These are phyloP conservation scores for Gymnopus androsaceus DNA, from an alignment of 1,284 basidiomycete genomes.

Conservation along the genomic window DNA sequence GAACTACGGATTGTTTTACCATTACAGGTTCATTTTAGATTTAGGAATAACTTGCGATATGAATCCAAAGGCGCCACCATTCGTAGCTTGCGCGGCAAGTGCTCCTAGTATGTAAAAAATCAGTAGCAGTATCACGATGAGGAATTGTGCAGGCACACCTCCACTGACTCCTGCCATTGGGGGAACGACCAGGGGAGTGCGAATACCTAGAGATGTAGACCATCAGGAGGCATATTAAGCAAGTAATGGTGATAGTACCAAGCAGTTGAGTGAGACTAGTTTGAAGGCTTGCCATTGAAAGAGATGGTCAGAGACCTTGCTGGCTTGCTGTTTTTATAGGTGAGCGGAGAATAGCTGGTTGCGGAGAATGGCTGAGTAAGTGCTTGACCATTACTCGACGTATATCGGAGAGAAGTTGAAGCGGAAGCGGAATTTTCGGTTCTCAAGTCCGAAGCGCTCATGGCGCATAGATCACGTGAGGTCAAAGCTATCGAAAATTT, in stretches of 20 bases:
- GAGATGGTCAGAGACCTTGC: no score
- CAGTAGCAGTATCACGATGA: no score
- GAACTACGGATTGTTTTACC: conserved; percentile 13
- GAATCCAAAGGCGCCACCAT: conserved; percentile 74
- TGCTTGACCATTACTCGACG: no score
- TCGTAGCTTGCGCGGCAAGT: conserved; percentile 62
- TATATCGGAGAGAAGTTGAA: no score
- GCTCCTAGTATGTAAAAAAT: no score
- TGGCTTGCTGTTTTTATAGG: no score
- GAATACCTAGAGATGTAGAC: conserved; percentile 39
- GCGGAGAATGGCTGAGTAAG: no score
- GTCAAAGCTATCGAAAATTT: background rate
- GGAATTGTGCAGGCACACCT: conserved; percentile 31
- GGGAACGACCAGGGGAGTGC: conserved; percentile 59
- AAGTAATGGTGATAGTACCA: background rate
- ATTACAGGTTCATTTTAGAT: background rate
- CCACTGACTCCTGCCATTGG: conserved; percentile 72
- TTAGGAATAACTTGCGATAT: conserved; percentile 46
- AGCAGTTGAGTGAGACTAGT: background rate
- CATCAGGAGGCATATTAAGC: background rate
- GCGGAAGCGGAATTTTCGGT: no score
- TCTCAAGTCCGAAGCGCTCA: no score
- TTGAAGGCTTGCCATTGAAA: no score
- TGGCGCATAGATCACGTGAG: background rate
- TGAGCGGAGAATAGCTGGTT: no score